A percentile compares a stretch with the other conserved stretches of the same genome.
Evolutionary conservation across 441 rosid species (phyloP).

Genomic region (Sinapis alba): DNA sequence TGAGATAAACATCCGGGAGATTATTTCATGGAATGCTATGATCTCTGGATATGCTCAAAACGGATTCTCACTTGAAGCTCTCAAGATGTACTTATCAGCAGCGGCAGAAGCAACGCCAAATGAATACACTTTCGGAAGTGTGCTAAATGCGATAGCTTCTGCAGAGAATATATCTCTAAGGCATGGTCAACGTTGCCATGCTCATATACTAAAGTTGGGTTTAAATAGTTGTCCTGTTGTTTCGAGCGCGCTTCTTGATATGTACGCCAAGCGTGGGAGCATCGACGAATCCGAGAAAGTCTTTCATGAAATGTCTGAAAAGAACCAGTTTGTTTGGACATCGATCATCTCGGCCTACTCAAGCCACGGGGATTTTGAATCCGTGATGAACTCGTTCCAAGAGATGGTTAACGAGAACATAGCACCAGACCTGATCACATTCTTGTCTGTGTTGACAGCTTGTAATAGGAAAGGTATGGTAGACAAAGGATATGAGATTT

Average conservation of each 20-base stretch:
- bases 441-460: conserved; percentile 81
- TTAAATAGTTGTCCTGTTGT: conserved; percentile 58
- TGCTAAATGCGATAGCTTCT: conserved; percentile 75
- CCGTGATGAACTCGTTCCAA: conserved; percentile 42
- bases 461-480: conserved; percentile 85
- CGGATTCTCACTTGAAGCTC: conserved; percentile 60
- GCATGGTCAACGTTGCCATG: conserved; percentile 76
- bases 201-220: conserved; percentile 66
- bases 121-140: conserved; percentile 85
- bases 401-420: conserved; percentile 62
- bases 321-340: conserved; percentile 79
- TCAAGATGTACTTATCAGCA: conserved; percentile 50
- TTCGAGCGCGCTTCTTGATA: conserved; percentile 81
- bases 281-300: conserved; percentile 67
- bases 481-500: conserved; percentile 59
- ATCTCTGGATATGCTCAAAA: conserved; percentile 82
- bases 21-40: conserved; percentile 82
- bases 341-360: conserved; percentile 81
- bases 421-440: conserved; percentile 76
- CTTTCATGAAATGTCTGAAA: conserved; percentile 54
- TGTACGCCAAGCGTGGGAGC: conserved; percentile 94
- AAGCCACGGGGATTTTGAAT: conserved; percentile 46
- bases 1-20: conserved; percentile 56
- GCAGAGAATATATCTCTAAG: conserved; percentile 76
- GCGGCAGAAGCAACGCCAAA: conserved; percentile 39